Evolutionary conservation across 192 early-diverging fungal species (phyloP).

Genomic region (Coemansia sp.): DNA sequence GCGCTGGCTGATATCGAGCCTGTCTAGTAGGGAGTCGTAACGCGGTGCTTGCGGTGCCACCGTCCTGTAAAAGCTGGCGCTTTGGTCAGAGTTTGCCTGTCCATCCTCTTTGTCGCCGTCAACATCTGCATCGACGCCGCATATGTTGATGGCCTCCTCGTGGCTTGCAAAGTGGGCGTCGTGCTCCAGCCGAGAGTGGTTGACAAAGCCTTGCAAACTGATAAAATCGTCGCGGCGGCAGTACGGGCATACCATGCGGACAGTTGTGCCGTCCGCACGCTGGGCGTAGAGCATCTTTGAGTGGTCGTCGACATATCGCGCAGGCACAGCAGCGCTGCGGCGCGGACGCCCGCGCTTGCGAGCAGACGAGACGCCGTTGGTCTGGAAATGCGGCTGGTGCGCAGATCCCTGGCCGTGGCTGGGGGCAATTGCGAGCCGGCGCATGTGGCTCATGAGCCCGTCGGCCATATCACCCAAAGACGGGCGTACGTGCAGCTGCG

Average conservation of each 20-base stretch:
- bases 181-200: slow-evolving; percentile 77
- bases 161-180: slow-evolving; percentile 69
- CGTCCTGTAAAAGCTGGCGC: not conserved
- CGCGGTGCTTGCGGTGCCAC: not conserved
- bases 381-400: not conserved
- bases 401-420: not conserved
- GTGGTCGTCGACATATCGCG: slow-evolving; percentile 5
- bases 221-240: slow-evolving; percentile 76
- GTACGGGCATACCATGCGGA: slow-evolving; percentile 72
- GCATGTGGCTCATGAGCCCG: slow-evolving; percentile 24
- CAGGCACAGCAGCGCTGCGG: slow-evolving; percentile 11
- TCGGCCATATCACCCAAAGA: slow-evolving; percentile 14
- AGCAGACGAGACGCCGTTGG: not conserved
- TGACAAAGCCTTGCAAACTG: slow-evolving; percentile 83
- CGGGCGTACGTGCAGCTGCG: slow-evolving; percentile 40
- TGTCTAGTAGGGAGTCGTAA: slow-evolving; percentile 8
- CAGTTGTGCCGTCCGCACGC: slow-evolving; percentile 47
- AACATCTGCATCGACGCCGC: slow-evolving; percentile 62
- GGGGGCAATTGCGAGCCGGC: slow-evolving; percentile 1
- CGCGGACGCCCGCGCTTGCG: slow-evolving; percentile 22
- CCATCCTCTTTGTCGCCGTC: slow-evolving; percentile 1
- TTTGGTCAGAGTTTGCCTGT: not conserved
- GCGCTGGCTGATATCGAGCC: slow-evolving; percentile 26
- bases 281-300: slow-evolving; percentile 26
- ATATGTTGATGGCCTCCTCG: slow-evolving; percentile 68